Conservation (phyloP, 1,284 basidiomycete species). For the Rhodofomes roseus region DNA sequence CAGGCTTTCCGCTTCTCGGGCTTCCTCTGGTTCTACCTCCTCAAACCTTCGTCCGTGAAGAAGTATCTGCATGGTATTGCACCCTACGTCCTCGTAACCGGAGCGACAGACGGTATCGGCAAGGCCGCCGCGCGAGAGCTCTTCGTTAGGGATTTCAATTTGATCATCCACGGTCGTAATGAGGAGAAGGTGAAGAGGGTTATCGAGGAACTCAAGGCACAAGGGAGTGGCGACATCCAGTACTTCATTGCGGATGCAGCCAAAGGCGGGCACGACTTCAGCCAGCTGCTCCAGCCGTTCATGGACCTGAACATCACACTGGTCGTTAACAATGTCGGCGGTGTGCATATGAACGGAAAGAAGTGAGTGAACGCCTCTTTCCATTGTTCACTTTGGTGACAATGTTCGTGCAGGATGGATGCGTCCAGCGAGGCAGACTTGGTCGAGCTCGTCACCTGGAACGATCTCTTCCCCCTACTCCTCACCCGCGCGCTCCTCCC, state of each 20-base stretch:
- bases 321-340: constrained; percentile 28
- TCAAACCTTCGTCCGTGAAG: constrained; percentile 19
- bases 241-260: constrained; percentile 22
- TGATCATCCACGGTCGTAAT: constrained; percentile 28
- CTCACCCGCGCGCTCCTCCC: too few relatives aligned
- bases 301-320: constrained; percentile 26
- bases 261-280: constrained; percentile 20
- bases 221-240: too few relatives aligned
- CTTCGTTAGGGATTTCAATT: constrained; percentile 25
- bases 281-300: constrained; percentile 17
- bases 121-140: constrained; percentile 24
- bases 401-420: constrained; percentile 16
- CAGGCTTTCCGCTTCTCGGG: constrained; percentile 12
- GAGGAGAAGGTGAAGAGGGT: constrained; percentile 24
- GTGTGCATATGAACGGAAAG: constrained; percentile 8
- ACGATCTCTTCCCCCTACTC: constrained; percentile 25
- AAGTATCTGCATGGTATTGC: constrained; percentile 21
- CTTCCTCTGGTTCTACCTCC: constrained; percentile 25
- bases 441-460: constrained; percentile 14
- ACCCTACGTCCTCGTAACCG: constrained; percentile 27
- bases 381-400: neutral
- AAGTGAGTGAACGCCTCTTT: constrained; percentile 7
- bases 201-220: too few relatives aligned
- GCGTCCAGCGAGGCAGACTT: constrained; percentile 16
- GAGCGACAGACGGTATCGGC: constrained; percentile 29